A percentile compares a stretch with the other conserved stretches of the same genome.
Conservation (phyloP, 2,329 filamentous ascomycete species). For the Beauveria asiatica region DNA sequence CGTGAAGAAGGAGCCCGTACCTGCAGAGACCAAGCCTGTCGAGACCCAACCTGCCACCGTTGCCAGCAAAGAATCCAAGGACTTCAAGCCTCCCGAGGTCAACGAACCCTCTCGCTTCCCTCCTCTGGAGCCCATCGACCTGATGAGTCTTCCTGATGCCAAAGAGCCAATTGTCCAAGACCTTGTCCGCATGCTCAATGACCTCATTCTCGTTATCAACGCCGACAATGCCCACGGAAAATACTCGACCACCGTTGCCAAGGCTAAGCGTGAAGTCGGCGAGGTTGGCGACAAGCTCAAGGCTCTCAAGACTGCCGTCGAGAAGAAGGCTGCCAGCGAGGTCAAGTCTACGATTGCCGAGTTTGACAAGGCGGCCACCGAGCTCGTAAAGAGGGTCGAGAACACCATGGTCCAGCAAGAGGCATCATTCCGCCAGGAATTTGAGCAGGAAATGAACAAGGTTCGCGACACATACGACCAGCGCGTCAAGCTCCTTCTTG, state of each 20-base stretch:
- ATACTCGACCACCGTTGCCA: constrained; percentile 69
- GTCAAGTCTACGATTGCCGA: constrained; percentile 63
- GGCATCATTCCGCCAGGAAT: constrained; percentile 75
- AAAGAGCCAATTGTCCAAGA: constrained; percentile 86
- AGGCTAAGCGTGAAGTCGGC: constrained; percentile 76
- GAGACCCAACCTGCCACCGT: constrained; percentile 13
- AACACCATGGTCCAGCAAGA: constrained; percentile 74
- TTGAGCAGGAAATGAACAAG: constrained; percentile 74
- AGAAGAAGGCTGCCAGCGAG: constrained; percentile 65
- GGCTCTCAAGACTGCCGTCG: constrained; percentile 59
- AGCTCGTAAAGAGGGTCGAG: constrained; percentile 84
- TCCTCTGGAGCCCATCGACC: constrained; percentile 64
- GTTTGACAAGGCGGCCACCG: constrained; percentile 79
- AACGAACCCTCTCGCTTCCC: constrained; percentile 57
- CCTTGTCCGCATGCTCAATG: constrained; percentile 89
- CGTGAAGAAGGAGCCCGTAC: constrained; percentile 19
- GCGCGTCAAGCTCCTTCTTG: constrained; percentile 68
- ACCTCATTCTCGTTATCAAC: constrained; percentile 89
- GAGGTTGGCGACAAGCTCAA: constrained; percentile 73
- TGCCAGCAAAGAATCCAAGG: constrained; percentile 21
- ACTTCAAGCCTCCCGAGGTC: constrained; percentile 50
- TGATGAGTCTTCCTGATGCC: constrained; percentile 65
- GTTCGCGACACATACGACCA: constrained; percentile 71
- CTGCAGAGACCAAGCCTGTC: constrained; percentile 23
- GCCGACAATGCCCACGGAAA: constrained; percentile 70